phyloP scores from a whole-genome alignment of 2,329 filamentous ascomycete genomes.

The Ceratocystis variospora region DNA sequence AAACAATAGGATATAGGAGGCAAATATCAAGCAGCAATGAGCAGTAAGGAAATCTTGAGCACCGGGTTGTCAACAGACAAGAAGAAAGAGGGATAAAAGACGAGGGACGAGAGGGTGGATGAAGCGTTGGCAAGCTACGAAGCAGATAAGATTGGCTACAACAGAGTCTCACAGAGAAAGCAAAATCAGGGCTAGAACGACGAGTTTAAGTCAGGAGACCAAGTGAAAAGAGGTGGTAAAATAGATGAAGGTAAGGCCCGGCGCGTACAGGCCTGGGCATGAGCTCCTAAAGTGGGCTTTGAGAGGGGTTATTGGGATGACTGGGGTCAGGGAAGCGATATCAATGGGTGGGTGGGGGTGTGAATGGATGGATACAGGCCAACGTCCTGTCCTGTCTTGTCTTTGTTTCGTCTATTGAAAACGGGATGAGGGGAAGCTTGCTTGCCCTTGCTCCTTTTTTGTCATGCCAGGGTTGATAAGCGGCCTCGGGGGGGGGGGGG shows the following conservation, averaged over 20 bases:
- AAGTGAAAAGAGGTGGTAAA: neutral
- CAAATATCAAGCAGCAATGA: neutral
- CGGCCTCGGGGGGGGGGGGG: neutral
- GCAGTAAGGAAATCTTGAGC: neutral
- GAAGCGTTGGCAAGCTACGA: neutral
- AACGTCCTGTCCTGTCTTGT: neutral
- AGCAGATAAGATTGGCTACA: neutral
- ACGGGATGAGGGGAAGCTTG: neutral
- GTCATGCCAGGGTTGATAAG: neutral
- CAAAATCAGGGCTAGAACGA: neutral
- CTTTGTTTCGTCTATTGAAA: neutral
- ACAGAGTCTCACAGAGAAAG: neutral
- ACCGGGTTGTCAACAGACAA: neutral
- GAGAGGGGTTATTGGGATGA: neutral
- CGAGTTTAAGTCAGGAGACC: neutral
- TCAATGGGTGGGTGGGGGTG: neutral
- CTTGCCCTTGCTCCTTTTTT: neutral
- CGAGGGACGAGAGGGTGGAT: too few relatives aligned
- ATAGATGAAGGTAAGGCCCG: neutral
- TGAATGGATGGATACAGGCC: neutral
- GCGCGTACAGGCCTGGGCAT: conserved; percentile 1
- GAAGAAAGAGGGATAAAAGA: neutral
- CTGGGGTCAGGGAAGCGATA: neutral
- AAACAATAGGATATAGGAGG: neutral
- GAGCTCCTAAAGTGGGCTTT: conserved; percentile 1